Percentiles rank a stretch among this genome's conserved stretches.
phyloP scores from a whole-genome alignment of 2,329 filamentous ascomycete species.

The Pyrenophora teres region DNA sequence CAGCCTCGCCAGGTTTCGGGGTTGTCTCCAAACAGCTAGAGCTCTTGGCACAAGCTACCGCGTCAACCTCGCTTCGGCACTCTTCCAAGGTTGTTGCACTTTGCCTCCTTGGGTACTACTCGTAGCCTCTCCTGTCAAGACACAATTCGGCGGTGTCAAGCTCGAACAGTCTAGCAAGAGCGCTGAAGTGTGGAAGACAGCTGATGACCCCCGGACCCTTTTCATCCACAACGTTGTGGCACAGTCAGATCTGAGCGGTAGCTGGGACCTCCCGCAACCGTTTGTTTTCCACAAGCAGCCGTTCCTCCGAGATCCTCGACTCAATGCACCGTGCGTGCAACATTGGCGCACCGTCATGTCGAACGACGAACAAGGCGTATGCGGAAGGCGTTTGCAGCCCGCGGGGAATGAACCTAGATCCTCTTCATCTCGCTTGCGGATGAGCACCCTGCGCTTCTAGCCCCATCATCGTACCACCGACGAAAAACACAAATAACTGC shows the following conservation, averaged over 20 bases:
- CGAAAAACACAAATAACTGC: constrained; percentile 8
- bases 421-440: constrained; percentile 17
- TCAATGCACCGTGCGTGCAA: neutral
- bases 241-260: constrained; percentile 12
- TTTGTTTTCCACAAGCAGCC: constrained; percentile 3
- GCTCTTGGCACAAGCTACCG: constrained; percentile 6
- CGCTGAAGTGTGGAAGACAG: neutral
- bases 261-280: constrained; percentile 5
- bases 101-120: neutral
- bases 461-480: constrained; percentile 6
- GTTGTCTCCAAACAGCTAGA: constrained; percentile 10
- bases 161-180: neutral
- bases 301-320: constrained; percentile 10
- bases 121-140: neutral
- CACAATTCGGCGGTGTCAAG: neutral
- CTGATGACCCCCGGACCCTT: constrained; percentile 10
- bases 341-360: constrained; percentile 3
- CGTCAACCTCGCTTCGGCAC: constrained; percentile 7
- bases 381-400: constrained; percentile 1
- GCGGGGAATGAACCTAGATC: constrained; percentile 6
- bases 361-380: constrained; percentile 7
- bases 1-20: constrained; percentile 2
- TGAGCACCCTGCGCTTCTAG: constrained; percentile 12
- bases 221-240: constrained; percentile 11
- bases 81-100: neutral